Evolutionary conservation across 345 rosid genomes (phyloP), one percentile per base, ranked within the genome.

Genomic region (Sisymbrium altissimum): DNA sequence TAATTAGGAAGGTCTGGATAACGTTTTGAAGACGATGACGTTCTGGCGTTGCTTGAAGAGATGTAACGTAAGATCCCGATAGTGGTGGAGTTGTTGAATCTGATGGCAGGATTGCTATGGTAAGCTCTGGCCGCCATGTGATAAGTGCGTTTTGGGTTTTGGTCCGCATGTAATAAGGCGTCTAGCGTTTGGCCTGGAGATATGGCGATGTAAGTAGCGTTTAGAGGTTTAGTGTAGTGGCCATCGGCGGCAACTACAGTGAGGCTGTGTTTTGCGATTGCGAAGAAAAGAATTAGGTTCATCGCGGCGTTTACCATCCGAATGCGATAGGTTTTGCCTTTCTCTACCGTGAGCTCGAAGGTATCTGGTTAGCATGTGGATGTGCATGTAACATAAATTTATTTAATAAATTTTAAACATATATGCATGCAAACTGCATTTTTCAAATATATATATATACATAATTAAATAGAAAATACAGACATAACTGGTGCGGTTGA

Each of bases 101-200:
- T 4, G 7, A 74, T 45, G 12, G 2, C 69, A 0, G 14, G 50
- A 52, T 41, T 4, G 15, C 58, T 66, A 4, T 81, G 73, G 72
- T 78, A 87, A 45, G 80, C 82, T 41, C 76, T 78, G 6, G 90
- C 81, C 4, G 87, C 86, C 86, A 87, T 87, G 86, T 82, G 80
- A 38, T 89, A 87, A 53, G 53, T 71, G 39, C 66, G 43, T 0
- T 38, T 30, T 18, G 81, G 63, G 30, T 53, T 53, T 48, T 81
- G 79, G 78, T 87, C 64, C 15, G 92, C 88, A 41, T 78, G 43
- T 9, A 89, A 30, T 48, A 89, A 67, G 15, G 66, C 67, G 66
- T 89, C 92, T 36, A 81, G 78, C 50, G 89, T 77, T 79, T 89
- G 86, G 5, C 90, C 90, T 0, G 92, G 90, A 2, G 90, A 53